These are phyloP conservation scores for Zygosaccharomyces kombuchaensis DNA, from an alignment of 805 yeast genomes.

Conservation along the genomic window DNA sequence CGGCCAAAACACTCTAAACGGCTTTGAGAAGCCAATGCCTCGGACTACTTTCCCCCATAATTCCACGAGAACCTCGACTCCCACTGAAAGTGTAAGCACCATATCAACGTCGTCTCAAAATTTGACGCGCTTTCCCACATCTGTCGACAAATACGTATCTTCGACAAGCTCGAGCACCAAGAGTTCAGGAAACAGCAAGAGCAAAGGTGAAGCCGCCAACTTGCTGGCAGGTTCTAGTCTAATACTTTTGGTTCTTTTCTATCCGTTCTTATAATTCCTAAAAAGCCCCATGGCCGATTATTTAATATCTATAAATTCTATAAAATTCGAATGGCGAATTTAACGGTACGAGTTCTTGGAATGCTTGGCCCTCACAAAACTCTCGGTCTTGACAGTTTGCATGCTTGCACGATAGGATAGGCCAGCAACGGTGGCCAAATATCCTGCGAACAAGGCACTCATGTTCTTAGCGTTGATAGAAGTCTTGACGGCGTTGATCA, in stretches of 20 bases:
- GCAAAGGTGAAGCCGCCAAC: slow-evolving; percentile 25
- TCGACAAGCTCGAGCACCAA: background rate
- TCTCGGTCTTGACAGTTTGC: slow-evolving; percentile 15
- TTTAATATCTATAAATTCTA: background rate
- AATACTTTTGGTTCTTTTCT: slow-evolving; percentile 38
- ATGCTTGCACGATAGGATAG: slow-evolving; percentile 19
- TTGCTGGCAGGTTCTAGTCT: slow-evolving; percentile 18
- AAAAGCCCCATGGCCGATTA: slow-evolving; percentile 5
- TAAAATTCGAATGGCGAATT: slow-evolving; percentile 43
- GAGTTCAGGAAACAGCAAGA: slow-evolving; percentile 14
- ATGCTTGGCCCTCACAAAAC: slow-evolving; percentile 13
- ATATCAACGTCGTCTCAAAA: slow-evolving; percentile 11
- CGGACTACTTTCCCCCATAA: slow-evolving; percentile 3
- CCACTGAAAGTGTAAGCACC: too few relatives aligned
- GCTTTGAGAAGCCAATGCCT: slow-evolving; percentile 21
- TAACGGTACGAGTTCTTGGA: slow-evolving; percentile 12
- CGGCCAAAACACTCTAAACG: slow-evolving; percentile 36
- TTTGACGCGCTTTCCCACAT: slow-evolving; percentile 6
- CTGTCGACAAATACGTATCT: background rate
- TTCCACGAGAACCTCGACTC: slow-evolving; percentile 14
- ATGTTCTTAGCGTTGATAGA: slow-evolving; percentile 19
- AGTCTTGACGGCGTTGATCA: slow-evolving; percentile 19
- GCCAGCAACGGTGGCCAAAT: slow-evolving; percentile 16
- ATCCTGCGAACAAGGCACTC: slow-evolving; percentile 16
- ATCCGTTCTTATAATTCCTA: slow-evolving; percentile 24